Conservation (phyloP, 140 eudicot genomes). For the Bidens hawaiensis region DNA sequence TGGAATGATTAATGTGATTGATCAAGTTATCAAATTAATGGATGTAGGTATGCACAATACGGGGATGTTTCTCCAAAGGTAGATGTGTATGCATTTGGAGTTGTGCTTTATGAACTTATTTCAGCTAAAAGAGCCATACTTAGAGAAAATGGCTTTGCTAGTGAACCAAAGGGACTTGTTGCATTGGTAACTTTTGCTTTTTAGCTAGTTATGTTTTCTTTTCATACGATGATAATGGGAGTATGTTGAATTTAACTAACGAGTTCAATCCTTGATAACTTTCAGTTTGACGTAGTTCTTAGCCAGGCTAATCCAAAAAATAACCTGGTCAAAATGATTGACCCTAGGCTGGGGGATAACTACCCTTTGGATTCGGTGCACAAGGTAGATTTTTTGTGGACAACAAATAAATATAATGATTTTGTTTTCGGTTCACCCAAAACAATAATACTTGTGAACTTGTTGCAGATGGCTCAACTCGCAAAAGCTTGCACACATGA, state of each 20-base stretch:
- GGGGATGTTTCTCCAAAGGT: slow-evolving; percentile 79
- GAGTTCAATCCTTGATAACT: neutral
- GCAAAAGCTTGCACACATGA: neutral
- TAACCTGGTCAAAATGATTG: neutral
- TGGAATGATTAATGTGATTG: neutral
- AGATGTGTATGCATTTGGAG: slow-evolving; percentile 93
- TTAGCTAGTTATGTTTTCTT: slow-evolving; percentile 9
- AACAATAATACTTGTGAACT: neutral
- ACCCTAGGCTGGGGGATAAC: neutral
- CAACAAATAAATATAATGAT: neutral
- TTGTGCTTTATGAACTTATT: slow-evolving; percentile 81
- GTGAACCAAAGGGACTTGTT: slow-evolving; percentile 61
- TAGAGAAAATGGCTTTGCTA: slow-evolving; percentile 30
- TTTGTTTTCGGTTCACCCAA: neutral
- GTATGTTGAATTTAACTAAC: neutral
- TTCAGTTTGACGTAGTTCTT: neutral
- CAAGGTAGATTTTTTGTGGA: neutral
- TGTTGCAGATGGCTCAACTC: neutral
- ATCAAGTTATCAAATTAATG: neutral
- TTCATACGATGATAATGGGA: neutral
- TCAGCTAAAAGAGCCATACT: slow-evolving; percentile 87
- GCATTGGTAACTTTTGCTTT: slow-evolving; percentile 44
- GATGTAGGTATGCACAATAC: slow-evolving; percentile 67
- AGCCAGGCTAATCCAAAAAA: neutral
- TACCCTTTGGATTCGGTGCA: neutral